Evolutionary conservation across 306 rosid genomes (phyloP), one percentile per base, ranked within the genome.

Genomic region (Cajanus cajan): DNA sequence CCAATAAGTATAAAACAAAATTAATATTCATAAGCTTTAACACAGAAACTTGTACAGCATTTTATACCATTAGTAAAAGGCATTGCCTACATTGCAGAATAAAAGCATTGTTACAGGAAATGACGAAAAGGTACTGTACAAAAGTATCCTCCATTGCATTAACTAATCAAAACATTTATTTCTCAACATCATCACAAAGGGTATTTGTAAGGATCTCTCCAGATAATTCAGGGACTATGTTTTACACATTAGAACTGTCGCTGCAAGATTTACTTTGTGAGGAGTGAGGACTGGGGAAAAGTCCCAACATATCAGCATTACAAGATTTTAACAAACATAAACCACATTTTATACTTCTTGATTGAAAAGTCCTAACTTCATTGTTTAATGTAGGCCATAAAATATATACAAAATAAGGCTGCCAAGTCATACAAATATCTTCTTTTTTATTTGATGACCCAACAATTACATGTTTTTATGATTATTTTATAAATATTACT

Each of bases 1-100:
- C 14, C 80, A 83, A 83, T 54, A 24, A 34, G 59, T 16, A 66
- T 36, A 40, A 81, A 80, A 64, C 31, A 39, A 14, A 63, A 41
- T 9, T 63, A 55, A 68, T 18, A 58, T 28, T 25, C 19, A 50
- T 40, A 68, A 47, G 36, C 65, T 70, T 64, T 55, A 57, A 44
- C 11, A 18, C 36, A 69, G 54, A 71, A 71, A 57, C 10, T 41
- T 34, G 24, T 22, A 31, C 37, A 39, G 47, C 11, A 40, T 67
- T 71, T 73, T 2, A 34, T 50, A 55, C 37, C 8, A 19, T 45
- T 5, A 73, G 58, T 52, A 73, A 71, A 71, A 58, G 48, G 36
- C 58, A 59, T 7, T 58, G 51, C 18, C 7, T 24, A 63, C 16
- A 76, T 15, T 57, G 45, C 41, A 77, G 48, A 58, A 6, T 36